Conservation (phyloP, 768 basidiomycete genomes). For the Suillus subalutaceus region DNA sequence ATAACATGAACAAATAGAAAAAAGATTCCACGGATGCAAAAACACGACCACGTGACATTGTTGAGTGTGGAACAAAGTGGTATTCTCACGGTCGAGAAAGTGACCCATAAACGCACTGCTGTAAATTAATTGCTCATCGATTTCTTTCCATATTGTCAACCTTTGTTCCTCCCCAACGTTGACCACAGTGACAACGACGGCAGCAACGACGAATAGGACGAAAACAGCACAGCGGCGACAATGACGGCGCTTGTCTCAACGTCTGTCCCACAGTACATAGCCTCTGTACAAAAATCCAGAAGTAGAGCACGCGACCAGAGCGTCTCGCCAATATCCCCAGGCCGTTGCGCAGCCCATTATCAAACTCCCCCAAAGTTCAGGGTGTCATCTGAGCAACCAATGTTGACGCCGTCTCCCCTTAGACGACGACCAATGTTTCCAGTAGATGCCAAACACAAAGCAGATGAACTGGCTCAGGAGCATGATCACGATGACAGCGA, state of each 20-base stretch:
- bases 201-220: constrained; percentile 15
- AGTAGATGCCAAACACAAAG: constrained; percentile 15
- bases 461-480: constrained; percentile 40
- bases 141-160: constrained; percentile 6
- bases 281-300: constrained; percentile 28
- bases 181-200: constrained; percentile 24
- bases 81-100: constrained; percentile 31
- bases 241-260: constrained; percentile 32
- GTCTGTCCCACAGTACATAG: constrained; percentile 37
- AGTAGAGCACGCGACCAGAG: constrained; percentile 29
- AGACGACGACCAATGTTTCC: constrained; percentile 47
- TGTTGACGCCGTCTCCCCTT: constrained; percentile 69
- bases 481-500: constrained; percentile 39
- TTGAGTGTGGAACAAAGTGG: constrained; percentile 22
- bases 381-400: constrained; percentile 44
- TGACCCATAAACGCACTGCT: constrained; percentile 33
- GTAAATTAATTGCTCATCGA: constrained; percentile 12
- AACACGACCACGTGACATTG: constrained; percentile 36
- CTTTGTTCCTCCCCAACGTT: constrained; percentile 25
- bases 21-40: constrained; percentile 25
- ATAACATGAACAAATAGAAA: constrained; percentile 13
- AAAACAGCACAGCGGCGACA: constrained; percentile 19
- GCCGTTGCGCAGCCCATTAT: constrained; percentile 34
- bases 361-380: constrained; percentile 38
- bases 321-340: constrained; percentile 36